These are phyloP conservation scores for Lactarius sanguifluus DNA, from an alignment of 768 basidiomycete species.

Conservation along the genomic window DNA sequence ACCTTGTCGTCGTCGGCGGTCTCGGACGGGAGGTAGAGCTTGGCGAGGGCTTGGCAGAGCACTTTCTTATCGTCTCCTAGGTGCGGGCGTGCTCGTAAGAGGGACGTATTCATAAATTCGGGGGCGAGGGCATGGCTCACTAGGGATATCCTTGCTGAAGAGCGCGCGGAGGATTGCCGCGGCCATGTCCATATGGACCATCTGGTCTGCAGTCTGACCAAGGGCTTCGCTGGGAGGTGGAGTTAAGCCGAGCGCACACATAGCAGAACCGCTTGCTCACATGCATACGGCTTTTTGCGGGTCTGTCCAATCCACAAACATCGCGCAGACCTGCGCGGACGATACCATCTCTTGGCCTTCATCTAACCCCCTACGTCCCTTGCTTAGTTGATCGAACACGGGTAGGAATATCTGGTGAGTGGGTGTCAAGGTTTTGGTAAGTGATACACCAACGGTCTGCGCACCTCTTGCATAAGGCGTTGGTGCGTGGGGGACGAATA, in stretches of 20 bases:
- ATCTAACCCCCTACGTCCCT: constrained; percentile 61
- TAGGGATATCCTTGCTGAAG: constrained; percentile 50
- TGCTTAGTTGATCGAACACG: constrained; percentile 60
- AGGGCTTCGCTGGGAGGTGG: constrained; percentile 40
- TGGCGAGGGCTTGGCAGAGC: constrained; percentile 47
- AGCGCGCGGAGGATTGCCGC: constrained; percentile 49
- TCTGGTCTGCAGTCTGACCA: constrained; percentile 41
- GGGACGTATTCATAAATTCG: too few species aligned
- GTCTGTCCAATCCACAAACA: constrained; percentile 89
- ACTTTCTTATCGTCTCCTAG: constrained; percentile 51
- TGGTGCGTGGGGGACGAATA: constrained; percentile 79
- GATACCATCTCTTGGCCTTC: constrained; percentile 74
- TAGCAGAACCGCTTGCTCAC: constrained; percentile 39
- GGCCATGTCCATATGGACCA: constrained; percentile 57
- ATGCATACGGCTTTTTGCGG: constrained; percentile 66
- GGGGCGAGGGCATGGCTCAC: constrained; percentile 41
- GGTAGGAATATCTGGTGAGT: constrained; percentile 62
- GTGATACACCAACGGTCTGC: constrained; percentile 34
- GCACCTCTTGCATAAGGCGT: constrained; percentile 62
- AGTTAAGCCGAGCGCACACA: not conserved
- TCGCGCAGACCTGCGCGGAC: constrained; percentile 68
- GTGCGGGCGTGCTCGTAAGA: not conserved
- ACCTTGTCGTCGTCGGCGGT: constrained; percentile 66
- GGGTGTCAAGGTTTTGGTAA: constrained; percentile 2
- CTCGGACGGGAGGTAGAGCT: constrained; percentile 64